Base-by-base conservation (phyloP, 306 rosid species). In the Oxytropis ochrocephala region DNA sequence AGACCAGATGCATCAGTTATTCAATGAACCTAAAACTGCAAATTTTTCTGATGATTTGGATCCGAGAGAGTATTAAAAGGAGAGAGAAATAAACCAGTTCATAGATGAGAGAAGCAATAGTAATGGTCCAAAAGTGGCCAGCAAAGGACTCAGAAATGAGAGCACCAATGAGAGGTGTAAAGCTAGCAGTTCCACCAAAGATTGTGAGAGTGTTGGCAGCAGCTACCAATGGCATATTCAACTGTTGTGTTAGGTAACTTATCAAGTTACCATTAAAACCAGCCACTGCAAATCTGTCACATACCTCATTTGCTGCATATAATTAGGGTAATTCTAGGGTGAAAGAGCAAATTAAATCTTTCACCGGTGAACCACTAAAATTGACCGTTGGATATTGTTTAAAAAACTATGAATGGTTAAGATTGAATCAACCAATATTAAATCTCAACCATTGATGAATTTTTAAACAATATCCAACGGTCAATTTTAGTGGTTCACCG, bases 141-240 rank as follows among this genome's bases (percentile, higher is more conserved):
- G 79, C 79, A 17, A 74, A 79, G 29, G 96, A 67, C 48, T 67
- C 75, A 12, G 75, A 69, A 73, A 79, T 59, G 67, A 79, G 16
- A 53, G 79, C 83, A 43, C 75, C 83, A 49, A 87, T 19, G 18
- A 91, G 87, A 1, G 97, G 85, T 2, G 81, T 81, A 81, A 89
- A 75, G 81, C 84, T 91, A 10, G 87, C 84, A 0, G 91, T 84
- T 55, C 91, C 96, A 8, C 73, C 64, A 67, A 82, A 87, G 64
- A 83, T 87, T 75, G 86, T 82, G 69, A 89, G 88, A 17, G 85
- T 85, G 74, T 91, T 91, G 16, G 96, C 78, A 46, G 96, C 97
- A 16, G 85, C 32, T 11, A 91, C 97, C 27, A 87, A 48, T 4
- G 97, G 84, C 94, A 91, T 70, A 75, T 85, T 89, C 19, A 87